These are phyloP conservation scores for Astrocystis sublimbata DNA, from an alignment of 495 filamentous ascomycete genomes.

Conservation along the genomic window DNA sequence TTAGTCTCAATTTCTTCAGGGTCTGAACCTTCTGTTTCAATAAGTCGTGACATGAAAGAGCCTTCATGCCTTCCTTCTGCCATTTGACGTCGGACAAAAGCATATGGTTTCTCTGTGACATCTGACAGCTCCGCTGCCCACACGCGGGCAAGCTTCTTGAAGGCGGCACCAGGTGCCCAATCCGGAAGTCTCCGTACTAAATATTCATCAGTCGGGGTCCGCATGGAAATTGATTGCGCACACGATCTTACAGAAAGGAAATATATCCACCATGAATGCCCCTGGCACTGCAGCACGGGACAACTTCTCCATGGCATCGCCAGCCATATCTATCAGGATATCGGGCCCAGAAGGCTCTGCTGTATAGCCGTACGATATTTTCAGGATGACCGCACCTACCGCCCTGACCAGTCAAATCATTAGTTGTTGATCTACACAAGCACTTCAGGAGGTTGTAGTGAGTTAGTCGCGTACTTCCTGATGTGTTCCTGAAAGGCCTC, in stretches of 20 bases:
- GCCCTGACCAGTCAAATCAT: conserved; percentile 16
- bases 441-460: neutral
- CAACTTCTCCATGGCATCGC: conserved; percentile 44
- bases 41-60: conserved; percentile 43
- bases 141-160: conserved; percentile 38
- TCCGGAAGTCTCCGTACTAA: conserved; percentile 43
- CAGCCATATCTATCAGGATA: conserved; percentile 44
- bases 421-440: neutral
- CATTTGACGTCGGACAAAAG: conserved; percentile 50
- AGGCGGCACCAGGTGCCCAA: conserved; percentile 53
- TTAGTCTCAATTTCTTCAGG: conserved; percentile 36
- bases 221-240: neutral
- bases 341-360: conserved; percentile 44
- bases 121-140: conserved; percentile 30
- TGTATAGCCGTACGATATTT: conserved; percentile 53
- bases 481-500: conserved; percentile 41
- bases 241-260: conserved; percentile 23
- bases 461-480: conserved; percentile 32
- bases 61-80: conserved; percentile 29
- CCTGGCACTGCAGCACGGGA: conserved; percentile 37
- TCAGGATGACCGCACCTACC: conserved; percentile 47
- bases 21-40: conserved; percentile 30
- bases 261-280: conserved; percentile 46
- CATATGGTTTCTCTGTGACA: conserved; percentile 40
- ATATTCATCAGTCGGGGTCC: neutral